phyloP scores from a whole-genome alignment of 805 yeast species.

The Schizosaccharomyces japonicus region DNA sequence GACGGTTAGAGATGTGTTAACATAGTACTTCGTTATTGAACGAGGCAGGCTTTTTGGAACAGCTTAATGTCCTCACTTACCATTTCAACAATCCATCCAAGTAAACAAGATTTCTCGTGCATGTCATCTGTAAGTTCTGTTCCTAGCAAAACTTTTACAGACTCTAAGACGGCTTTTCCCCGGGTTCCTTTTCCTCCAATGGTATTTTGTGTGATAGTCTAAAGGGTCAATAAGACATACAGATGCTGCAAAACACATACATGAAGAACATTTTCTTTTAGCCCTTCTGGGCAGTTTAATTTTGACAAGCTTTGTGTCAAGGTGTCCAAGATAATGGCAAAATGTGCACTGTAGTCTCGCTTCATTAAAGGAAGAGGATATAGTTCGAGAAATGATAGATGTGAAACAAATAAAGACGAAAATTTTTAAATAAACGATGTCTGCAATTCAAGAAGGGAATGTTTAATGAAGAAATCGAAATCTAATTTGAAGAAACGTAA shows the following conservation, averaged over 20 bases:
- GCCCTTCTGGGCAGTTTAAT: not conserved
- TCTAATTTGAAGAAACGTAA: too few relatives aligned
- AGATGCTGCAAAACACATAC: not conserved
- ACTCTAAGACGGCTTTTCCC: not conserved
- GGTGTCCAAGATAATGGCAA: too few relatives aligned
- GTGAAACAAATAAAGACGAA: too few relatives aligned
- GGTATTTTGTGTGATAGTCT: not conserved
- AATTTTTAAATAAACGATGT: too few relatives aligned
- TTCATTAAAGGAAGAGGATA: too few relatives aligned
- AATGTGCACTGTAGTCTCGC: too few relatives aligned
- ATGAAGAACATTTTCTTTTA: not conserved
- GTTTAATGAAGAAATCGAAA: too few relatives aligned
- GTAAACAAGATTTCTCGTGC: not conserved
- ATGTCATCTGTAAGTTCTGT: not conserved
- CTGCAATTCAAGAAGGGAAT: too few relatives aligned
- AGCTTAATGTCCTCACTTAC: not conserved
- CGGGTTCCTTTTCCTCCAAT: not conserved
- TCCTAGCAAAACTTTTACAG: not conserved
- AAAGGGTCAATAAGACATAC: not conserved
- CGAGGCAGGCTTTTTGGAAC: not conserved
- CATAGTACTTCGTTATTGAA: not conserved
- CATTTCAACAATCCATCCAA: not conserved
- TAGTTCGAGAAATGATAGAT: too few relatives aligned
- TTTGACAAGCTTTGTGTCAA: not conserved
- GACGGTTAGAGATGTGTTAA: too few relatives aligned